Percentiles rank a stretch among this genome's conserved stretches.
Conservation (phyloP, 257 asterid species). For the Plantago elongata region DNA sequence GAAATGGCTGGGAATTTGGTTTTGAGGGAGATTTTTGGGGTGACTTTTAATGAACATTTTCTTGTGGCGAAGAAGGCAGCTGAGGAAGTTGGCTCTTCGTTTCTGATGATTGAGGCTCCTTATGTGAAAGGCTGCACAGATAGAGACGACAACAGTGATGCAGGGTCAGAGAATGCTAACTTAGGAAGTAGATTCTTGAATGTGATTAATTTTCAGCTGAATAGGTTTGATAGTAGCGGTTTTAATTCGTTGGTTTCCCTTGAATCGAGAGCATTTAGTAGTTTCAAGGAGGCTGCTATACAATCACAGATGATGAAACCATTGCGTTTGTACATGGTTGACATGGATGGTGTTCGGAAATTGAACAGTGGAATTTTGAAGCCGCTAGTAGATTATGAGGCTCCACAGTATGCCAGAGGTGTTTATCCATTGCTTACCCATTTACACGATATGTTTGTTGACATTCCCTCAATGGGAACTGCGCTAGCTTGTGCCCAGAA, state of each 20-base stretch:
- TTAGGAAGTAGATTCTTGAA: constrained; percentile 27
- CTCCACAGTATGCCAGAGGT: constrained; percentile 67
- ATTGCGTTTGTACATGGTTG: constrained; percentile 40
- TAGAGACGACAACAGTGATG: constrained; percentile 16
- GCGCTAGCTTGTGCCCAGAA: constrained; percentile 80
- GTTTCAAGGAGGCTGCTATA: constrained; percentile 36
- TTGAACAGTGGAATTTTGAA: constrained; percentile 26
- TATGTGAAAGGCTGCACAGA: constrained; percentile 32
- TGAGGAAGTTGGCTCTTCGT: constrained; percentile 72
- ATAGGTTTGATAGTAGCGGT: constrained; percentile 36
- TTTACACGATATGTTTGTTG: constrained; percentile 55
- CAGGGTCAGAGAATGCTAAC: constrained; percentile 23
- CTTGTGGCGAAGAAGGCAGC: constrained; percentile 76
- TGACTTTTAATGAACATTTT: constrained; percentile 65
- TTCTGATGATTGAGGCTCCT: constrained; percentile 78
- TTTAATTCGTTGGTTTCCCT: constrained; percentile 26
- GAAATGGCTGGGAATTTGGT: constrained; percentile 74
- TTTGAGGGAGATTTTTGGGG: constrained; percentile 81
- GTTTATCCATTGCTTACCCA: constrained; percentile 77
- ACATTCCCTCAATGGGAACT: constrained; percentile 61
- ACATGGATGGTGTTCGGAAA: constrained; percentile 24
- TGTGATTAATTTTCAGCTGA: constrained; percentile 37
- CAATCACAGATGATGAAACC: constrained; percentile 60
- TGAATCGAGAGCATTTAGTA: constrained; percentile 29
- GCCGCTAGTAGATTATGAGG: constrained; percentile 51